Base-by-base conservation (phyloP, 2,329 filamentous ascomycete species). In the Lecanicillium sp. region DNA sequence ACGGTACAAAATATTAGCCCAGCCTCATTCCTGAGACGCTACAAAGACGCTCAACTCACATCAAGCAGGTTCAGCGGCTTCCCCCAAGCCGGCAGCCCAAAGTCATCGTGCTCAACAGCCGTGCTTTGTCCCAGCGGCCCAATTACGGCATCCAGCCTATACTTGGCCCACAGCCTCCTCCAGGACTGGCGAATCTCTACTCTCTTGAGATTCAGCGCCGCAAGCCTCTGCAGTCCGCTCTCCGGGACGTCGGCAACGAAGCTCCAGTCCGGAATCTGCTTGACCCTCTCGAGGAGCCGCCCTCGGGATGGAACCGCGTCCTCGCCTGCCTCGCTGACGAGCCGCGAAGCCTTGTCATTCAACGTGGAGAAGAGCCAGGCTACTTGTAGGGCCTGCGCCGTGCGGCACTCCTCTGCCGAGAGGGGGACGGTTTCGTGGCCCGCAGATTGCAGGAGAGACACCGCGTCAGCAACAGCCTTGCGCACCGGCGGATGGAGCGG, bases 31-130 rank as follows among this genome's bases (percentile, higher is more conserved):
- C 9, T 9, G 1, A n/a, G 13, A 18, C 9, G 6, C 7, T 14
- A n/a, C 13, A 11, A 4, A 9, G 2, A 38, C 22, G 7, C 11
- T 25, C 22, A 32, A 57, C 67, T 55, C 47, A 68, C 69, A 51
- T 76, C 68, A 4, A 76, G 46, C 8, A 75, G 16, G 42, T 77
- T 79, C 51, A 63, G 63, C 20, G 75, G 43, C 14, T 65, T 49
- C 0, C 73, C 75, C 37, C 71, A 73, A 1, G 60, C 51, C 2
- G 64, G 56, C 1, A 59, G 19, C 0, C 67, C 63, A 50, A 67
- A 77, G 0, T 57, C 63, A 49, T 78, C 73, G 48, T 76, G 69
- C 14, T 55, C 57, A 1, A 70, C 64, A 1, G 74, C 71, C 0
- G 70, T 73, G 11, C 56, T 63, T 45, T 71, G 67, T 5, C 70